Evolutionary conservation across 768 basidiomycete genomes (phyloP).

Genomic region (Termitomyces sp.): DNA sequence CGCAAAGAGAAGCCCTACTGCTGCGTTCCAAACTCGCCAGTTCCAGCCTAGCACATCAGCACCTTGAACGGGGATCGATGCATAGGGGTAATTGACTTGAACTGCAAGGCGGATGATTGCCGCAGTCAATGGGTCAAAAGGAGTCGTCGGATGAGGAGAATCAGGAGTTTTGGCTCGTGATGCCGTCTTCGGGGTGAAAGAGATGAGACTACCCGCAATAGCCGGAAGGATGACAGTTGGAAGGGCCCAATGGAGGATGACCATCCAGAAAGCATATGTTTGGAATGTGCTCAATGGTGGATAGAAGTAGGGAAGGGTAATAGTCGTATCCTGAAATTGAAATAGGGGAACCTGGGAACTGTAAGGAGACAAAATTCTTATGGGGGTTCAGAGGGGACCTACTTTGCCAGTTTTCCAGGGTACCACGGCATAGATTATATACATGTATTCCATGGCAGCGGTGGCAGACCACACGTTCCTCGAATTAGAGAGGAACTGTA

Average conservation of each 20-base stretch:
- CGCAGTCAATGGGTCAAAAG: constrained; percentile 61
- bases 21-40: constrained; percentile 54
- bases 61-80: constrained; percentile 28
- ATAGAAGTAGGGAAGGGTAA: constrained; percentile 36
- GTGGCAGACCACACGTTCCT: constrained; percentile 58
- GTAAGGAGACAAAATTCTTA: background rate
- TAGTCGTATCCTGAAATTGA: constrained; percentile 10
- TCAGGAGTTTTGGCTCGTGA: background rate
- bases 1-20: constrained; percentile 58
- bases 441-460: constrained; percentile 49
- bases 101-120: constrained; percentile 62
- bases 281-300: constrained; percentile 45
- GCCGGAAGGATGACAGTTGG: constrained; percentile 60
- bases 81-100: constrained; percentile 55
- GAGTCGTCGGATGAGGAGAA: constrained; percentile 20
- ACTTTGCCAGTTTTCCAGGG: constrained; percentile 52
- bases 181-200: constrained; percentile 47
- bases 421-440: constrained; percentile 47
- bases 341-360: constrained; percentile 26
- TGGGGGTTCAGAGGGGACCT: constrained; percentile 11
- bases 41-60: constrained; percentile 53
- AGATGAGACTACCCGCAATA: constrained; percentile 55
- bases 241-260: constrained; percentile 59
- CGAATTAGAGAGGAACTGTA: constrained; percentile 62
- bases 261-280: constrained; percentile 46